Conservation (phyloP, 1,139 yeast species). For the Lodderomyces parapsilosis region DNA sequence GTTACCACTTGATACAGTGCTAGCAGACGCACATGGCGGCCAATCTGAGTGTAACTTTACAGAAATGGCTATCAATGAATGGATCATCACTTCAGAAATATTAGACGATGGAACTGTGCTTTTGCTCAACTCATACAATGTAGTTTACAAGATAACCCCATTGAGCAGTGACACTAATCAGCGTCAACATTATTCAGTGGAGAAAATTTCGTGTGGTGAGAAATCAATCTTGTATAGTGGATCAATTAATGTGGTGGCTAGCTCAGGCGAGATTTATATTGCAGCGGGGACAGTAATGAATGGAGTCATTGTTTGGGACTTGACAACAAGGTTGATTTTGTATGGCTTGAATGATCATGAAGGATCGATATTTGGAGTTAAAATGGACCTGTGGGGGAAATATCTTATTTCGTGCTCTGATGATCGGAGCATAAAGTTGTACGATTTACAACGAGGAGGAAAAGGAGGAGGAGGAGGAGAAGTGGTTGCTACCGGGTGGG, state of each 20-base stretch:
- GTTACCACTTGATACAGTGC: conserved; percentile 16
- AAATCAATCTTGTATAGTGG: conserved; percentile 89
- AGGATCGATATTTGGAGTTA: conserved; percentile 87
- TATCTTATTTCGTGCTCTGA: conserved; percentile 82
- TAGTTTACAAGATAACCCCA: conserved; percentile 49
- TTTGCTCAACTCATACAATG: conserved; percentile 79
- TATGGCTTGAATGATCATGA: conserved; percentile 72
- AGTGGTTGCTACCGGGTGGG: conserved; percentile 84
- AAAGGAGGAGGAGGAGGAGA: no score
- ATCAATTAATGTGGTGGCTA: conserved; percentile 47
- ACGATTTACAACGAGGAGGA: conserved; percentile 59
- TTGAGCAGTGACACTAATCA: conserved; percentile 26
- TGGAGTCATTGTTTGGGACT: conserved; percentile 80
- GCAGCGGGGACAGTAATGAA: conserved; percentile 94
- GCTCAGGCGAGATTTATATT: conserved; percentile 45
- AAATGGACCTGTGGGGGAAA: conserved; percentile 55
- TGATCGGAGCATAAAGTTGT: conserved; percentile 82
- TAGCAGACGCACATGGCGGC: neutral
- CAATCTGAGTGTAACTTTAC: conserved; percentile 18
- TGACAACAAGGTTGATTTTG: conserved; percentile 40
- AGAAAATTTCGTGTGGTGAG: conserved; percentile 58
- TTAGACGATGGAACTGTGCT: conserved; percentile 35
- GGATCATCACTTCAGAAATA: conserved; percentile 70
- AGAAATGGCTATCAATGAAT: conserved; percentile 65
- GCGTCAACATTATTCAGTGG: conserved; percentile 25